These are phyloP conservation scores for Maudiozyma saulgeensis DNA, from an alignment of 805 yeast species.

Conservation along the genomic window DNA sequence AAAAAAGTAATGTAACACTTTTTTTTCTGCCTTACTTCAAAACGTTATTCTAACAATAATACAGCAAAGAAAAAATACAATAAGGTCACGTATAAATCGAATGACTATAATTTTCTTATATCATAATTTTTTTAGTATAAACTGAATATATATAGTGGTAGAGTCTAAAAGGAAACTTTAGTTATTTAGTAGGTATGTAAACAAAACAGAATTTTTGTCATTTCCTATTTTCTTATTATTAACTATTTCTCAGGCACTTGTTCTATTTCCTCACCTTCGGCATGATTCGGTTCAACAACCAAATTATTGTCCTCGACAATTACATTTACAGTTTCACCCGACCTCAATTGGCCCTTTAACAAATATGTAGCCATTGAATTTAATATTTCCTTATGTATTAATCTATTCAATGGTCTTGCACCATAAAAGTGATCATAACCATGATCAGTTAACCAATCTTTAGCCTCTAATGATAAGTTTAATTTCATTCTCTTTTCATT, in stretches of 20 bases:
- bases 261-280: constrained; percentile 24
- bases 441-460: constrained; percentile 65
- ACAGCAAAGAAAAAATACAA: too few species aligned
- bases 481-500: constrained; percentile 66
- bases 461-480: constrained; percentile 51
- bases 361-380: constrained; percentile 79
- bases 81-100: too few species aligned
- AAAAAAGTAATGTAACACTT: background rate
- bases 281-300: constrained; percentile 39
- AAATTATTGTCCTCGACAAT: constrained; percentile 37
- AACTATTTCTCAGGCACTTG: constrained; percentile 13
- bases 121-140: too few species aligned
- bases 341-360: constrained; percentile 67
- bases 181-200: too few species aligned
- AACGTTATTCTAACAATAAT: too few species aligned
- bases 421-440: constrained; percentile 93
- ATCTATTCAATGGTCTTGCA: constrained; percentile 90
- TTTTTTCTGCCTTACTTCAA: too few species aligned
- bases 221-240: too few species aligned
- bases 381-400: constrained; percentile 72
- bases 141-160: too few species aligned
- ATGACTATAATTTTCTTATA: too few species aligned
- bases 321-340: constrained; percentile 47
- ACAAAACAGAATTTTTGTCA: too few species aligned
- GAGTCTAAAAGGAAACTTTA: too few species aligned